Evolutionary conservation across 1,139 yeast genomes (phyloP).

Genomic region (Zygoascus sp.): DNA sequence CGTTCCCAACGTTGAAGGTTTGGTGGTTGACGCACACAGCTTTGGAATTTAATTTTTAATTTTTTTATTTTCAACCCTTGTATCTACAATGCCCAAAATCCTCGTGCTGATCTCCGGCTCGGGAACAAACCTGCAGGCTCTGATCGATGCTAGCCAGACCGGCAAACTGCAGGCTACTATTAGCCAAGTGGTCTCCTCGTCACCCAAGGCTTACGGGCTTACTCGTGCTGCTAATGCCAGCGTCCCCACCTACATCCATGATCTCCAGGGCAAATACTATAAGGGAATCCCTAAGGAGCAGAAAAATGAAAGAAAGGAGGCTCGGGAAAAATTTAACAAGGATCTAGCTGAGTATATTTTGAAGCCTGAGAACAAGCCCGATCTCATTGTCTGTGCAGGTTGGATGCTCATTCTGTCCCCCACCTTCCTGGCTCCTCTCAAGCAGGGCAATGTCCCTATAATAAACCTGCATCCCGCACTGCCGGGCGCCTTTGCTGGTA

Average conservation of each 20-base stretch:
- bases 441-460: constrained; percentile 59
- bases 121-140: constrained; percentile 90
- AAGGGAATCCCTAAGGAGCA: constrained; percentile 65
- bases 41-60: not conserved
- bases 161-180: constrained; percentile 53
- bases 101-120: constrained; percentile 89
- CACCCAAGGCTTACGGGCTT: constrained; percentile 77
- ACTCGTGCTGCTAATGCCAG: constrained; percentile 64
- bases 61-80: not conserved
- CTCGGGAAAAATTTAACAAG: constrained; percentile 66
- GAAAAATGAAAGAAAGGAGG: constrained; percentile 49
- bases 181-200: constrained; percentile 77
- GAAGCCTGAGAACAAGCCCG: constrained; percentile 48
- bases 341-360: constrained; percentile 72
- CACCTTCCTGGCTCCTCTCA: constrained; percentile 63
- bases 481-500: constrained; percentile 96
- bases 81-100: constrained; percentile 33
- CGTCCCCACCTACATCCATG: constrained; percentile 68
- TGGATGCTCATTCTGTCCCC: constrained; percentile 94
- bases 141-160: constrained; percentile 63
- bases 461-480: constrained; percentile 94
- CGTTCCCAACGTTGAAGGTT: too few species aligned
- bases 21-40: too few species aligned
- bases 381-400: constrained; percentile 92
- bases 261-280: constrained; percentile 63